These are phyloP conservation scores for Claviceps quebecensis DNA, from an alignment of 2,329 filamentous ascomycete species.

Conservation along the genomic window DNA sequence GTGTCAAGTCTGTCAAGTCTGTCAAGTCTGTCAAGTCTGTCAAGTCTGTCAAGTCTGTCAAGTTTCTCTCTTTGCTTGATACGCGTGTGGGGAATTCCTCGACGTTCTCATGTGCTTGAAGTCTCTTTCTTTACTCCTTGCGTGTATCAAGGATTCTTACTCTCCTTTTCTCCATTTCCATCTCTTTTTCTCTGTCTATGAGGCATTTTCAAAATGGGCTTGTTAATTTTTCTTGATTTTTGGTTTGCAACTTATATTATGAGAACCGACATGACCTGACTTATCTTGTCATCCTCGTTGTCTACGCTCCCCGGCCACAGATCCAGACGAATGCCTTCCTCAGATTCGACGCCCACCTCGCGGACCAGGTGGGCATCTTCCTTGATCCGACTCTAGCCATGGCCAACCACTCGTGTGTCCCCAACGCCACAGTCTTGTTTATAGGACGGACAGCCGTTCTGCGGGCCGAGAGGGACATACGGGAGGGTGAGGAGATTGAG, in stretches of 20 bases:
- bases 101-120: no score
- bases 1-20: no score
- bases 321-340: conserved; percentile 50
- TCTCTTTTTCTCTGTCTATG: not conserved
- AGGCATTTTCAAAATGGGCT: no score
- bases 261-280: no score
- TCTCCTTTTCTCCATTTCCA: not conserved
- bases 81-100: no score
- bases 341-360: conserved; percentile 35
- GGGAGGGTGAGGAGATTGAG: conserved; percentile 39
- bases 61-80: no score
- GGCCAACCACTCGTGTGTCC: conserved; percentile 48
- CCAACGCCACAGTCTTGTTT: conserved; percentile 45
- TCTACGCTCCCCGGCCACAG: conserved; percentile 18
- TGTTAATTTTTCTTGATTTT: no score
- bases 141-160: not conserved
- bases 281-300: not conserved
- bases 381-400: conserved; percentile 42
- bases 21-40: no score
- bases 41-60: no score
- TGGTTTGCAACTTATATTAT: no score
- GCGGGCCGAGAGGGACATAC: conserved; percentile 34
- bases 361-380: conserved; percentile 37
- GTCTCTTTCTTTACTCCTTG: no score
- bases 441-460: conserved; percentile 35